Conservation (phyloP, 2,329 filamentous ascomycete species). For the Chrysoporthe puriensis region DNA sequence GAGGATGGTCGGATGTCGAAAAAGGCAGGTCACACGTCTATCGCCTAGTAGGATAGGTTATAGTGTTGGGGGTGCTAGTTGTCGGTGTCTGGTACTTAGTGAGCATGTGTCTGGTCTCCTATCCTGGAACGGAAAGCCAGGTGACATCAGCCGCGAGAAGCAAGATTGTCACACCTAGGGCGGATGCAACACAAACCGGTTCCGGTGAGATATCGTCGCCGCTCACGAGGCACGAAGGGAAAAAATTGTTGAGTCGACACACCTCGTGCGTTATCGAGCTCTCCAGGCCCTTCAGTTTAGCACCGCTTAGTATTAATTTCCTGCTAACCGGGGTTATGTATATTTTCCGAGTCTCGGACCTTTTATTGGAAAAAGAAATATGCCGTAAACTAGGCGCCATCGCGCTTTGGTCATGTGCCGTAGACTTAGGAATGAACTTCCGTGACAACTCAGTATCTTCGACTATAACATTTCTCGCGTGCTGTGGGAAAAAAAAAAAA, state of each 20-base stretch:
- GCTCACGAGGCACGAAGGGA: conserved; percentile 4
- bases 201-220: neutral
- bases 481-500: neutral
- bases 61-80: neutral
- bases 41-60: neutral
- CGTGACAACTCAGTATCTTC: neutral
- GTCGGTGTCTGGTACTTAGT: neutral
- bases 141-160: conserved; percentile 1
- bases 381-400: neutral
- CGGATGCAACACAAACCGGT: conserved; percentile 6
- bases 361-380: neutral
- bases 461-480: neutral
- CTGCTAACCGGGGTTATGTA: neutral
- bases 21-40: conserved; percentile 5
- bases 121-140: conserved; percentile 1
- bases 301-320: neutral
- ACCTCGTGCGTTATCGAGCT: neutral
- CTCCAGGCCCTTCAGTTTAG: neutral
- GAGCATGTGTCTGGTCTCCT: conserved; percentile 1
- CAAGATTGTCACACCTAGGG: neutral
- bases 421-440: neutral
- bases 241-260: neutral
- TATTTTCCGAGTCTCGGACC: neutral
- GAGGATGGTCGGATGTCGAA: neutral
- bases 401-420: neutral